Percentiles rank a stretch among this genome's conserved stretches.
These are phyloP conservation scores for Diospyros lotus DNA, from an alignment of 148 eudicot species.

Conservation along the genomic window DNA sequence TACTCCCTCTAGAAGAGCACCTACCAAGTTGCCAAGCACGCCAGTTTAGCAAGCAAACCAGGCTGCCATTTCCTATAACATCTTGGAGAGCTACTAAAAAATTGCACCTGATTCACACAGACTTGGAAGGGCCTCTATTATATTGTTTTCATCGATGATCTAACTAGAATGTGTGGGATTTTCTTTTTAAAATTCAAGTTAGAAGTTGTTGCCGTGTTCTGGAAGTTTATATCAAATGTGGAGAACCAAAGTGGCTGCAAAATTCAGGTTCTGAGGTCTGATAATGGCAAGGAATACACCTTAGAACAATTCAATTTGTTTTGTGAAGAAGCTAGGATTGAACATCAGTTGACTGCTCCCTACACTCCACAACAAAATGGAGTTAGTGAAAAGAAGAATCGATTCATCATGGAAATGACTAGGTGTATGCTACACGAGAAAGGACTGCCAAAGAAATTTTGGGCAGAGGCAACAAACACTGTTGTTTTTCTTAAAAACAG, in stretches of 20 bases:
- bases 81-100: slow-evolving; percentile 8
- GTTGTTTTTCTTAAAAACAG: neutral
- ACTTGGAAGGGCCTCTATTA: neutral
- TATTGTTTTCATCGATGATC: neutral
- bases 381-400: neutral
- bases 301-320: too few relatives aligned
- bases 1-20: neutral
- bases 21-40: too few relatives aligned
- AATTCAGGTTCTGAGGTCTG: too few relatives aligned
- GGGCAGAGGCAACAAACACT: neutral
- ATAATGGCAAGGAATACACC: too few relatives aligned
- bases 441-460: neutral
- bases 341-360: neutral
- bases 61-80: slow-evolving; percentile 3
- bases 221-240: too few relatives aligned
- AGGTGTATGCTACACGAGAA: too few relatives aligned
- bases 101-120: neutral
- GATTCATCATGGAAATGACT: neutral
- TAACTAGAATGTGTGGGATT: neutral
- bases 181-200: neutral
- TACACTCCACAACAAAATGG: neutral
- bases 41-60: neutral
- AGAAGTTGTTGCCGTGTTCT: neutral
- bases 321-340: too few relatives aligned
- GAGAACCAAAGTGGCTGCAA: too few relatives aligned